Evolutionary conservation across 345 rosid species (phyloP), one percentile per base, ranked within the genome.

Genomic region (Psidium friedrichsthalianum): DNA sequence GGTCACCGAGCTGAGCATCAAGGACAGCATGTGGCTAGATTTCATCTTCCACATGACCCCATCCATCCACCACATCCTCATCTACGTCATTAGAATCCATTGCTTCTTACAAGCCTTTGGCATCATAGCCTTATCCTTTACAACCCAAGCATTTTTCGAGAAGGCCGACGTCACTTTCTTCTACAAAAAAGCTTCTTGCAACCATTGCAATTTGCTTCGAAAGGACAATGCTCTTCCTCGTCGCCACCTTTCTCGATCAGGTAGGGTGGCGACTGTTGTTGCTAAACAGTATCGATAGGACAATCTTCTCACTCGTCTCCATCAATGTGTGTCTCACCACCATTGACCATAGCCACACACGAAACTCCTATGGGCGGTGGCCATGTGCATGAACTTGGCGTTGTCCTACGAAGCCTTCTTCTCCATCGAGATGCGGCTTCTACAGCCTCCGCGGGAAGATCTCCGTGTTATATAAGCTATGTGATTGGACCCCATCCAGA

Each of bases 61-160:
- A 4, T 82, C 93, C 10, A 95, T 96, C 7, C 94, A 94, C 49
- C 97, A 94, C 76, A 88, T 94, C 27, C 59, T 95, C 78, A 84
- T 94, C 84, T 94, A 94, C 44, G 94, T 87, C 8, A 18, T 93
- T 11, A 95, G 98, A 2, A 94, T 95, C 74, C 95, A 95, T 58
- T 95, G 64, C 85, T 86, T 96, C 93, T 98, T 14, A 52, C 5
- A 94, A 87, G 90, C 95, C 0, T 92, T 98, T 0, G 98, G 98
- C 2, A 91, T 95, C 51, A 96, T 93, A 88, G 92, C 97, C 6
- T 95, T 74, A 97, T 95, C 44, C 85, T 94, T 29, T 94, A 95
- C 92, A 92, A 94, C 18, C 97, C 98, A 0, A 76, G 96, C 29
- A 95, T 96, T 74, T 74, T 96, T 96, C 86, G 88, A 86, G 59